Evolutionary conservation across 495 filamentous ascomycete species (phyloP), one percentile per base, ranked within the genome.

Genomic region (Elaphomyces granulatus): DNA sequence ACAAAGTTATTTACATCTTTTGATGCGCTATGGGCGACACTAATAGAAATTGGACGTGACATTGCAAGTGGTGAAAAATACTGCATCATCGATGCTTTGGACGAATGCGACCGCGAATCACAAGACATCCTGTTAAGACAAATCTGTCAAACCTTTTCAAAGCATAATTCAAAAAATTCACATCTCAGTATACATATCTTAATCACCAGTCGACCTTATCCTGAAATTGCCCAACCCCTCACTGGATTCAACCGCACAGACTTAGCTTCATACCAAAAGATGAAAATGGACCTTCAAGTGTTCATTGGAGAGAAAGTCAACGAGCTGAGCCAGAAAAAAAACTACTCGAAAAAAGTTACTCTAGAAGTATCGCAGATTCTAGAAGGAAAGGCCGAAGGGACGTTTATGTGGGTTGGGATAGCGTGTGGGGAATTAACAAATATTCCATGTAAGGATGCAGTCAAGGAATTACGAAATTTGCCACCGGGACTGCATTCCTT

Each of bases 331-430:
- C 17, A 20, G 28, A 19, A 33, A 10, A 53, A 51, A 18, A n/a
- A 42, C 14, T 58, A 55, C 36, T 20, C 52, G 3, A 16, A 40
- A 21, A 43, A n/a, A 10, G 32, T 54, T 4, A 41, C 2, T 15
- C 8, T 32, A n/a, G 32, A 41, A 23, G 39, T 54, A 12, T 42
- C 37, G 12, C 15, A 15, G 8, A 48, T 51, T 9, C 41, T 58
- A 7, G 15, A 45, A 32, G 45, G 51, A 16, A 52, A 52, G 32
- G 47, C 52, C 4, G 51, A 51, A 36, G 54, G 52, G 23, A 58
- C 50, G 15, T 58, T 58, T 36, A 44, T 55, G 10, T 58, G 52
- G 54, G 44, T 58, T 34, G 54, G 45, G 1, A 44, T 55, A 32
- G 52, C 45, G 12, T 51, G 45, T 38, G 26, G 28, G 1, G 41